A percentile compares a stretch with the other conserved stretches of the same genome.
phyloP scores from a whole-genome alignment of 441 rosid genomes.

The Daphne laureola region DNA sequence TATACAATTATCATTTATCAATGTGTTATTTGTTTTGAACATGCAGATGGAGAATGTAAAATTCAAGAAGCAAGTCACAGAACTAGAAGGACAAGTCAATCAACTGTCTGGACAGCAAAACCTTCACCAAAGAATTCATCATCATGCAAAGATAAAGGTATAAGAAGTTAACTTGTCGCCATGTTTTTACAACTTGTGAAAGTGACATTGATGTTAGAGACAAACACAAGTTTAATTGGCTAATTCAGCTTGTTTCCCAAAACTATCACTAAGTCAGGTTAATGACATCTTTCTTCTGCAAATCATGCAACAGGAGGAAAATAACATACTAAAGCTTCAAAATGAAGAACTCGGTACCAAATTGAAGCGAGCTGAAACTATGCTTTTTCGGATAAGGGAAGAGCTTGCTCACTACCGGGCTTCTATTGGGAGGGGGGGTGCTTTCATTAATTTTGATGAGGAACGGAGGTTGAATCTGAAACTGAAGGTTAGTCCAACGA shows the following conservation, averaged over 20 bases:
- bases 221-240: neutral
- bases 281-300: conserved; percentile 1
- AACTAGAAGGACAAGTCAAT: conserved; percentile 79
- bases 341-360: conserved; percentile 73
- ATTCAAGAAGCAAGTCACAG: conserved; percentile 55
- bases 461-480: conserved; percentile 41
- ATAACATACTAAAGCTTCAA: conserved; percentile 63
- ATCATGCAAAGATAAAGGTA: conserved; percentile 94
- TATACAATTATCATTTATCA: too few relatives aligned
- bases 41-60: conserved; percentile 60
- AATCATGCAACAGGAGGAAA: conserved; percentile 75
- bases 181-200: conserved; percentile 1
- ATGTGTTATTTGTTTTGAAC: conserved; percentile 6
- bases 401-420: conserved; percentile 76
- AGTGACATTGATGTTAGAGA: neutral
- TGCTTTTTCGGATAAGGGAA: conserved; percentile 65
- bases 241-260: neutral
- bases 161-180: conserved; percentile 21
- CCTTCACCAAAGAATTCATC: conserved; percentile 89
- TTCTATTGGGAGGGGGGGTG: conserved; percentile 46
- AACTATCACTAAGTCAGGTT: conserved; percentile 3
- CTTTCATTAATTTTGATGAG: conserved; percentile 44
- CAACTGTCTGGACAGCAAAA: conserved; percentile 88
- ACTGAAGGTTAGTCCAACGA: conserved; percentile 44
- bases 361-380: conserved; percentile 51